Evolutionary conservation across 1,284 basidiomycete genomes (phyloP).

Genomic region (Meira miltonrushii): DNA sequence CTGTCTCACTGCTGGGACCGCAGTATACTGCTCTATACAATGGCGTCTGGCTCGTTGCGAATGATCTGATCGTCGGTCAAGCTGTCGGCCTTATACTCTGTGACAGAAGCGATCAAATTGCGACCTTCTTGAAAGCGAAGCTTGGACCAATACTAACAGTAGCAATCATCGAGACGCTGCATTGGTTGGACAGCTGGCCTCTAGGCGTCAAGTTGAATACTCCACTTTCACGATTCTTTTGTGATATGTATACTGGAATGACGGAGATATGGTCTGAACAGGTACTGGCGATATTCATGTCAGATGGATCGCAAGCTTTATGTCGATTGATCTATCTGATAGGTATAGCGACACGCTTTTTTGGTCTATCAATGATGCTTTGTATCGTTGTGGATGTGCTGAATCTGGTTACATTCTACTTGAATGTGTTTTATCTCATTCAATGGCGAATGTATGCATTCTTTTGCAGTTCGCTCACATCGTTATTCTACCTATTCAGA

Average conservation of each 20-base stretch:
- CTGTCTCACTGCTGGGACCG: conserved; percentile 19
- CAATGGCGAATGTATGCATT: conserved; percentile 64
- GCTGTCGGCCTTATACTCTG: conserved; percentile 59
- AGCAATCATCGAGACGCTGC: conserved; percentile 55
- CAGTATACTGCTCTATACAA: conserved; percentile 71
- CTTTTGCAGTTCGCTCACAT: conserved; percentile 63
- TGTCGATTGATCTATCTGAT: conserved; percentile 58
- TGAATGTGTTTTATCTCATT: conserved; percentile 67
- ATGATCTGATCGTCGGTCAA: conserved; percentile 77
- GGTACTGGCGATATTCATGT: conserved; percentile 3
- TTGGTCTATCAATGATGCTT: conserved; percentile 68
- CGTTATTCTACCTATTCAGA: conserved; percentile 88
- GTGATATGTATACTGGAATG: conserved; percentile 64
- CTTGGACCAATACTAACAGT: neutral
- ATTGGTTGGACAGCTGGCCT: conserved; percentile 92
- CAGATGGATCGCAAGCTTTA: neutral
- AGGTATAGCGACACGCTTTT: conserved; percentile 59
- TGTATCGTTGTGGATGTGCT: conserved; percentile 67
- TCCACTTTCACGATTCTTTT: conserved; percentile 77
- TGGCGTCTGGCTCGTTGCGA: conserved; percentile 80
- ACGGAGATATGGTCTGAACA: conserved; percentile 60
- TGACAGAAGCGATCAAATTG: conserved; percentile 14
- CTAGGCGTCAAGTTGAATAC: conserved; percentile 93
- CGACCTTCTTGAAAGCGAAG: neutral
- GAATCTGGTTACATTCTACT: conserved; percentile 66